Evolutionary conservation across 495 filamentous ascomycete genomes (phyloP).

Genomic region (Xylona heveae): DNA sequence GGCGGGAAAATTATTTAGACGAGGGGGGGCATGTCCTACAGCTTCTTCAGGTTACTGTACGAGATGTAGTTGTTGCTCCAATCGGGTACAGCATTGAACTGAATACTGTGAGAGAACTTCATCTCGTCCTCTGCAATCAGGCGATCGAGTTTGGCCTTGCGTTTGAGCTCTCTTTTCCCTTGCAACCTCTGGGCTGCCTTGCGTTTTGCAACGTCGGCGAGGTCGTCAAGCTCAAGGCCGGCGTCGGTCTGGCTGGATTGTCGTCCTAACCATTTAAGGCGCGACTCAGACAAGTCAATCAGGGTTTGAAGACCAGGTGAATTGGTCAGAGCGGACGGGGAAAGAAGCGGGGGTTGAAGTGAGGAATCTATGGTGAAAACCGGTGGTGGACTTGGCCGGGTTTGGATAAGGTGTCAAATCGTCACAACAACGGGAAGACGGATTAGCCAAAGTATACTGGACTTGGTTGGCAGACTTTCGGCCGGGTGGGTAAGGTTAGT

Average conservation of each 20-base stretch:
- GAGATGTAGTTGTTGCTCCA: conserved; percentile 96
- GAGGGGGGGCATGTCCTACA: conserved; percentile 31
- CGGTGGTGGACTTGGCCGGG: no score
- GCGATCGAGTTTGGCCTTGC: conserved; percentile 16
- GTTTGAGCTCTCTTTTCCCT: conserved; percentile 7
- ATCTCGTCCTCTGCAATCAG: conserved; percentile 51
- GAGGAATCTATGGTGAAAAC: no score
- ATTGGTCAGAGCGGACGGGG: no score
- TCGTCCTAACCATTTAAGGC: no score
- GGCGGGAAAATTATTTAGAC: neutral
- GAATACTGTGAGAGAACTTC: conserved; percentile 99
- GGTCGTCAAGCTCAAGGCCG: conserved; percentile 3
- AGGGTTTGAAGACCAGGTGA: no score
- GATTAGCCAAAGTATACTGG: no score
- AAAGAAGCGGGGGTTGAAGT: no score
- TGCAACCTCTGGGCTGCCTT: conserved; percentile 1
- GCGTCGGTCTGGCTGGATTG: neutral
- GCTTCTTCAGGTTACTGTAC: conserved; percentile 96
- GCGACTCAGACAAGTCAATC: no score
- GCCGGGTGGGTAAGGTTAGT: no score
- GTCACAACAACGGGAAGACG: no score
- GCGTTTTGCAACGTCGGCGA: neutral
- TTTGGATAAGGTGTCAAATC: no score
- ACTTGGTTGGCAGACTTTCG: no score
- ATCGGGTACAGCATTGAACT: conserved; percentile 98